These are phyloP conservation scores for Pseudonectria foliicola DNA, from an alignment of 2,329 filamentous ascomycete genomes.

Conservation along the genomic window DNA sequence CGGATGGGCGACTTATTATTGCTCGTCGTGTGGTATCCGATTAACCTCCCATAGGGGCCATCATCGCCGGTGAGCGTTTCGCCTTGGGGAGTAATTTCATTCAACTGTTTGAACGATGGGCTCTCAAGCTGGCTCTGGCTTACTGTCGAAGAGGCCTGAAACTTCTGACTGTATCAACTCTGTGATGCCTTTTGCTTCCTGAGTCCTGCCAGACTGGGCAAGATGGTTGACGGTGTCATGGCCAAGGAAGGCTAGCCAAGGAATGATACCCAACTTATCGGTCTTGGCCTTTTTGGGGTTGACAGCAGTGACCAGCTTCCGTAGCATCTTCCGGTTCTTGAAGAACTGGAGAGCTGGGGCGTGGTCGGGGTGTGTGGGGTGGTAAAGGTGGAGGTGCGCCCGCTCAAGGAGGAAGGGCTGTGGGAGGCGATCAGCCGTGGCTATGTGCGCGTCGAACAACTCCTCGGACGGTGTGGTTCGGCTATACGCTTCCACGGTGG, in stretches of 20 bases:
- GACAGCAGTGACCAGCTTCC: constrained; percentile 19
- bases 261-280: constrained; percentile 24
- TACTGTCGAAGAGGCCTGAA: constrained; percentile 21
- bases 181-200: constrained; percentile 35
- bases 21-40: no score
- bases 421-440: constrained; percentile 35
- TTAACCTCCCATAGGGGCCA: no score
- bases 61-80: no score
- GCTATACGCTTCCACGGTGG: constrained; percentile 43
- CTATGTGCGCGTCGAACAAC: constrained; percentile 47
- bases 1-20: no score
- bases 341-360: constrained; percentile 42
- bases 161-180: constrained; percentile 31
- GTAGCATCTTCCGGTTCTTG: constrained; percentile 24
- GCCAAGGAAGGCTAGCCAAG: constrained; percentile 34
- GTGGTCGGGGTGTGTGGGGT: constrained; percentile 44
- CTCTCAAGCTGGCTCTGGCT: constrained; percentile 15
- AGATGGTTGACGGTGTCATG: constrained; percentile 42
- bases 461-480: constrained; percentile 37
- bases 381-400: constrained; percentile 48
- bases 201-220: constrained; percentile 31
- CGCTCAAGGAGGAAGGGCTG: constrained; percentile 35
- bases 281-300: constrained; percentile 20
- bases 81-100: neutral
- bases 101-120: neutral